Percentiles rank a stretch among this genome's conserved stretches.
Conservation (phyloP, 306 rosid species). For the Cucurbita pepo region DNA sequence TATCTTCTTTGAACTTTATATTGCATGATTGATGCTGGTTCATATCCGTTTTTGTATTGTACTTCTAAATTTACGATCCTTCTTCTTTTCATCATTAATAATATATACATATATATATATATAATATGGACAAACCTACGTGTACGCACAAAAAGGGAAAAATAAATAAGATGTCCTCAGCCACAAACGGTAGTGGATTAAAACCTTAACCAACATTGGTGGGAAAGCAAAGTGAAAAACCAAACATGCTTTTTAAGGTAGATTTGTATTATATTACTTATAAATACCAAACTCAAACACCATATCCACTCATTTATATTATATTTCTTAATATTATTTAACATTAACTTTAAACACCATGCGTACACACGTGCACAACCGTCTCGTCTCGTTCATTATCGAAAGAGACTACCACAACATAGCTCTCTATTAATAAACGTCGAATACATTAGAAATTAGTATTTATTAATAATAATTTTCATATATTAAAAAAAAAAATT, state of each 20-base stretch:
- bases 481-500: too few relatives aligned
- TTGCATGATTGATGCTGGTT: too few relatives aligned
- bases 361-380: not conserved
- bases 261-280: not conserved
- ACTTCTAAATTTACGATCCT: too few relatives aligned
- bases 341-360: not conserved
- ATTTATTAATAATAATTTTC: too few relatives aligned
- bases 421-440: too few relatives aligned
- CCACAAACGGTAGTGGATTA: not conserved
- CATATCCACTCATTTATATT: not conserved
- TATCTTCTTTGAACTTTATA: too few relatives aligned
- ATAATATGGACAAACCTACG: not conserved
- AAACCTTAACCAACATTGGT: not conserved
- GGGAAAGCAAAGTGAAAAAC: not conserved
- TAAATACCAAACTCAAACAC: not conserved
- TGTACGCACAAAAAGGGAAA: not conserved
- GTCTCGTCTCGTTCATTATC: too few relatives aligned
- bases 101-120: too few relatives aligned
- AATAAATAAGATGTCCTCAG: not conserved
- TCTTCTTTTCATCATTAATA: too few relatives aligned
- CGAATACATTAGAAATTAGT: too few relatives aligned
- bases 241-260: not conserved
- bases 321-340: not conserved
- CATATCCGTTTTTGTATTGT: too few relatives aligned
- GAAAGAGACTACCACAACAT: too few relatives aligned